A percentile compares a stretch with the other conserved stretches of the same genome.
Conservation (phyloP, 179 eudicot genomes). For the Spergularia azorica region DNA sequence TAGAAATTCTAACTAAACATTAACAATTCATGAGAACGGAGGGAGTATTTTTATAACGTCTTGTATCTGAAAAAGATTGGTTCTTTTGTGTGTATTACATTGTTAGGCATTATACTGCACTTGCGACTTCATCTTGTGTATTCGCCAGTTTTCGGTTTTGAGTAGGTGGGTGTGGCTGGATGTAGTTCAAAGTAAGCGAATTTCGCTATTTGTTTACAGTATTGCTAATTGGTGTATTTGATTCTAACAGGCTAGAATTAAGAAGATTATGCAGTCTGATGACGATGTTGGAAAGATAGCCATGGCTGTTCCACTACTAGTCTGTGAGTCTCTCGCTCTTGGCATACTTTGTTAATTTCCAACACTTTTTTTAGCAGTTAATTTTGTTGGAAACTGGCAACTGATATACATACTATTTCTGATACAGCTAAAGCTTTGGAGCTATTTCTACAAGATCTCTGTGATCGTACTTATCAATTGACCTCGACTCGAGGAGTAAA, state of each 20-base stretch:
- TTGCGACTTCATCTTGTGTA: no score
- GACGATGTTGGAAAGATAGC: constrained; percentile 83
- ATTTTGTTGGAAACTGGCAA: constrained; percentile 15
- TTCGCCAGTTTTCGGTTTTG: no score
- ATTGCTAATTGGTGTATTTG: constrained; percentile 8
- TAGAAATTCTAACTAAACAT: no score
- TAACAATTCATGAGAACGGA: no score
- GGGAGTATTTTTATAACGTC: no score
- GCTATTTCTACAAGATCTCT: constrained; percentile 81
- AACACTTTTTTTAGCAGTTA: constrained; percentile 25
- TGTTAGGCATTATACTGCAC: no score
- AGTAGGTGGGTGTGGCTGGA: no score
- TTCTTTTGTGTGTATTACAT: no score
- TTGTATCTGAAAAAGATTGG: no score
- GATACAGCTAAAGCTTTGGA: constrained; percentile 89
- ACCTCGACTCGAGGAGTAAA: constrained; percentile 78
- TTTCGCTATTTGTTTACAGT: no score
- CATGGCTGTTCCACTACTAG: constrained; percentile 78
- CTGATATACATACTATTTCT: not conserved
- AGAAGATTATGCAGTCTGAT: constrained; percentile 89
- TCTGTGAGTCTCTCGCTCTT: constrained; percentile 44
- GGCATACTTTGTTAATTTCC: not conserved
- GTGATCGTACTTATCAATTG: constrained; percentile 74
- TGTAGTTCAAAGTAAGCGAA: no score
- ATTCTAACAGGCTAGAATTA: constrained; percentile 64